Evolutionary conservation across 768 basidiomycete genomes (phyloP).

Genomic region (Mycena amicta): DNA sequence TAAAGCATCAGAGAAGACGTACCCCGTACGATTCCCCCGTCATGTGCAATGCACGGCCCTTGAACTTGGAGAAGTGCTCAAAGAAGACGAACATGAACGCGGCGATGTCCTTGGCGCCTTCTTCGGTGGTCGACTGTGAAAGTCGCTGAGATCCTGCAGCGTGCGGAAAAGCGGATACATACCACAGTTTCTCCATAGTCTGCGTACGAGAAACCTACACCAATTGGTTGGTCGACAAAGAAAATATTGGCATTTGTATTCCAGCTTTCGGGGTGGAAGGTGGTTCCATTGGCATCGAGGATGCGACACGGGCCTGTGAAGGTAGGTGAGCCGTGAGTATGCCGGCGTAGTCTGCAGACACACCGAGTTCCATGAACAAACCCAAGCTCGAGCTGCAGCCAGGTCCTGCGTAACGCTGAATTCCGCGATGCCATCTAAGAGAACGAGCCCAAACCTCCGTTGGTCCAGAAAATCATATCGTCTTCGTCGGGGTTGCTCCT

Average conservation of each 20-base stretch:
- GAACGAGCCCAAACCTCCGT: no score
- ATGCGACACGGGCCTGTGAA: constrained; percentile 74
- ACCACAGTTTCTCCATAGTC: constrained; percentile 65
- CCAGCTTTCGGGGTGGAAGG: constrained; percentile 64
- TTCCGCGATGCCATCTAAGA: no score
- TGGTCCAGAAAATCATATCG: constrained; percentile 63
- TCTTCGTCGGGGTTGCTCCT: constrained; percentile 60
- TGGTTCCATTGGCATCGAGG: constrained; percentile 48
- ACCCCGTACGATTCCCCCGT: constrained; percentile 60
- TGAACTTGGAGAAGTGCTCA: constrained; percentile 71
- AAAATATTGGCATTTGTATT: constrained; percentile 67
- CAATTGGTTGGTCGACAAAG: constrained; percentile 65
- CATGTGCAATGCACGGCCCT: constrained; percentile 66
- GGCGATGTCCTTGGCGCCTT: constrained; percentile 54
- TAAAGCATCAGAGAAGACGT: constrained; percentile 14
- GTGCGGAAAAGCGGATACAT: no score
- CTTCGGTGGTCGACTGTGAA: neutral
- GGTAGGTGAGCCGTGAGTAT: neutral
- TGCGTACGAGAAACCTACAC: constrained; percentile 65
- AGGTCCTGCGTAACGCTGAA: no score
- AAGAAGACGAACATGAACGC: constrained; percentile 75
- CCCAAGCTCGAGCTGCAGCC: constrained; percentile 53
- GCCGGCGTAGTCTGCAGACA: neutral
- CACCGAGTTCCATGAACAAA: constrained; percentile 72
- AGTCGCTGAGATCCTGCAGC: no score